A percentile compares a stretch with the other conserved stretches of the same genome.
phyloP scores from a whole-genome alignment of 148 eudicot genomes.

The Vaccinium myrtillus region DNA sequence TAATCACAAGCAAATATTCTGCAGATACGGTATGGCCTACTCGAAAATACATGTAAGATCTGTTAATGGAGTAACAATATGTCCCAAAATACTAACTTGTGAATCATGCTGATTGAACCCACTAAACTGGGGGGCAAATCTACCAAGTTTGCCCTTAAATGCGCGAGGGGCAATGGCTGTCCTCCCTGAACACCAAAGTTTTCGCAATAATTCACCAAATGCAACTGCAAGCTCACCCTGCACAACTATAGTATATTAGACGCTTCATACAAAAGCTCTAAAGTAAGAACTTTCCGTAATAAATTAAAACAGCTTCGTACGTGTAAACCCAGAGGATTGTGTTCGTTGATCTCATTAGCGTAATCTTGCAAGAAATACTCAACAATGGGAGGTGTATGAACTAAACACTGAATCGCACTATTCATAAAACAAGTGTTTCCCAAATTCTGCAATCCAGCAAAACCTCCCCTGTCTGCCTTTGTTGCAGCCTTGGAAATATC shows the following conservation, averaged over 20 bases:
- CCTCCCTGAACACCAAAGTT: slow-evolving; percentile 81
- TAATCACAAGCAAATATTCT: not conserved
- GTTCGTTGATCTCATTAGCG: slow-evolving; percentile 75
- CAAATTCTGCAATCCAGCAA: slow-evolving; percentile 89
- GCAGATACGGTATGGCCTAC: not conserved
- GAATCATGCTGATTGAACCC: slow-evolving; percentile 99
- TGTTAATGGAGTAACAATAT: slow-evolving; percentile 6
- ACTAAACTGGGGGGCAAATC: slow-evolving; percentile 98
- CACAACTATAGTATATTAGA: slow-evolving; percentile 25
- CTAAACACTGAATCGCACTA: slow-evolving; percentile 91
- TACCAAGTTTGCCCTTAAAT: slow-evolving; percentile 88
- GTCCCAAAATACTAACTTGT: slow-evolving; percentile 50
- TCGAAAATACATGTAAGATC: not conserved
- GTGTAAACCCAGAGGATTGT: slow-evolving; percentile 86
- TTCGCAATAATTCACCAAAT: slow-evolving; percentile 90
- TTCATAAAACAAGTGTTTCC: slow-evolving; percentile 99
- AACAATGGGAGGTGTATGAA: slow-evolving; percentile 83
- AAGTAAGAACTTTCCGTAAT: not conserved
- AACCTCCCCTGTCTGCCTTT: slow-evolving; percentile 65
- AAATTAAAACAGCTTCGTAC: slow-evolving; percentile 42
- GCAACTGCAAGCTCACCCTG: slow-evolving; percentile 99
- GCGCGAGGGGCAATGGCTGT: slow-evolving; percentile 78
- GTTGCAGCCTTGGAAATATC: slow-evolving; percentile 33
- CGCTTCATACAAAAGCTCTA: not conserved
- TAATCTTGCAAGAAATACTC: slow-evolving; percentile 83